Evolutionary conservation across 2,329 filamentous ascomycete genomes (phyloP), one percentile per base, ranked within the genome.

Genomic region (Ilyonectria robusta): DNA sequence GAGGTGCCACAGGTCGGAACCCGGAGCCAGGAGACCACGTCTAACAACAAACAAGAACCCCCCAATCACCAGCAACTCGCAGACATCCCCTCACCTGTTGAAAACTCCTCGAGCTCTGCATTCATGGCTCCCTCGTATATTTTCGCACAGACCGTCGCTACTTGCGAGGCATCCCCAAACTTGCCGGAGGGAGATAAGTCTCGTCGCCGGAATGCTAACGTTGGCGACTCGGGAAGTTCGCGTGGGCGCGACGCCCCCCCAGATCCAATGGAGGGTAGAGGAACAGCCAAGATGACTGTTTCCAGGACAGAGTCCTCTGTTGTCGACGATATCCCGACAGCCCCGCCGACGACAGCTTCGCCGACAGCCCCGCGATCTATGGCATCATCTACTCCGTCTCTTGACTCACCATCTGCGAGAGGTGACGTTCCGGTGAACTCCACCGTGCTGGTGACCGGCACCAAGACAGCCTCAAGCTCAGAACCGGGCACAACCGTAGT

Each of bases 311-410:
- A 67, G 17, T 60, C 60, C 13, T 33, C 55, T n/a, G 40, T 53
- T 4, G 60, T 35, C 4, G 70, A 75, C 4, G 68, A 70, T 21
- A 40, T 47, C 9, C 59, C 68, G 7, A 64, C 69, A 33, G 59
- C 58, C 21, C 54, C 64, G 13, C 50, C 70, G 11, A 65, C 57
- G 1, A 68, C 59, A 21, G 47, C 55, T 13, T 69, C 66, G 4
- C 67, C 73, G 8, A 66, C 69, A n/a, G 62, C 65, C 21, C 56
- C 56, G 19, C 65, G 68, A 19, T 69, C 69, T 23, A 48, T 68
- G n/a, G 70, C 70, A 40, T 65, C 70, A n/a, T 59, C 62, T 10
- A 68, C 68, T 10, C 58, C 72, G 6, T 74, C 70, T 26, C 65
- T 61, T 10, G 61, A 65, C 19, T 68, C 72, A 23, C 17, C 40